Conservation (phyloP, 2,329 filamentous ascomycete genomes). For the Balansia obtecta region DNA sequence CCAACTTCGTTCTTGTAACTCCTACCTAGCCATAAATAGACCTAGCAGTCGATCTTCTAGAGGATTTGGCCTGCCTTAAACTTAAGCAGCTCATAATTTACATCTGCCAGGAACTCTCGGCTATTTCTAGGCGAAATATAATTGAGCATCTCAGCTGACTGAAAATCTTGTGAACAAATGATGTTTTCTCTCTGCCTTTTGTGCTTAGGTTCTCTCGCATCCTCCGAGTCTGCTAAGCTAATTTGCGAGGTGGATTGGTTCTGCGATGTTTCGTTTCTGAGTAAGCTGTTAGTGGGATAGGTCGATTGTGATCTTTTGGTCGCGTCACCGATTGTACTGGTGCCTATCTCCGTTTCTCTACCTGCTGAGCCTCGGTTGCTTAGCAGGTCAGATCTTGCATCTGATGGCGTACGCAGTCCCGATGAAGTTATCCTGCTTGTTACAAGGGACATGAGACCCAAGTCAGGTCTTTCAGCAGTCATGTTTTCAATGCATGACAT, state of each 20-base stretch:
- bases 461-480: not conserved
- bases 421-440: not conserved
- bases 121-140: not conserved
- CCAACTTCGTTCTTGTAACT: no score
- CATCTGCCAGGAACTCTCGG: not conserved
- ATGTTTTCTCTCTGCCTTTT: no score
- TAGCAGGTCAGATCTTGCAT: not conserved
- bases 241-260: not conserved
- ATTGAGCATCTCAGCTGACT: not conserved
- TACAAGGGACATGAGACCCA: not conserved
- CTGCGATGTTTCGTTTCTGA: not conserved
- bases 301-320: not conserved
- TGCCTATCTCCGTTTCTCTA: no score
- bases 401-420: not conserved
- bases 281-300: not conserved
- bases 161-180: not conserved
- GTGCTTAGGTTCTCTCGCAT: not conserved
- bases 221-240: not conserved
- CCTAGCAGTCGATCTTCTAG: no score
- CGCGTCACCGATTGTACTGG: not conserved
- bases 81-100: not conserved
- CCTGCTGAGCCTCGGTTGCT: not conserved
- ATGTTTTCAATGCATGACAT: slow-evolving; percentile 15
- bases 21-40: no score
- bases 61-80: no score